Base-by-base conservation (phyloP, 78 protist species). In the slime mould (Dictyostelium discoideum) region DNA sequence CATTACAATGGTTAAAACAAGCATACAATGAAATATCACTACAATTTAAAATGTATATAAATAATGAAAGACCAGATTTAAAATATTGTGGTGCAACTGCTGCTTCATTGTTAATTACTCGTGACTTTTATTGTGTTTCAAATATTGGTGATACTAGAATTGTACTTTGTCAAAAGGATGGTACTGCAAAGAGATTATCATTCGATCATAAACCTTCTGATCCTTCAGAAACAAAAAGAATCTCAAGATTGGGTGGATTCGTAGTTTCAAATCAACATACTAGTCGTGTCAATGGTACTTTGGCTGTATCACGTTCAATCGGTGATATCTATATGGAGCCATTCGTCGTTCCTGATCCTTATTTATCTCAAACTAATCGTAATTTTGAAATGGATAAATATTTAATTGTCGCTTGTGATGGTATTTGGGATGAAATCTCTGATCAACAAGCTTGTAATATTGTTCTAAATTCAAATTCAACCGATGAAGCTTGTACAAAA, bases 381-480 rank as follows among this genome's bases (percentile, higher is more conserved):
- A 78, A 90, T 24, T 7, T 20, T 32, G 20, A 18, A 69, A 6
- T 44, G 13, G 97, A 92, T 67, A 93, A 94, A 26, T 96, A 87
- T 48, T 16, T 97, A 24, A 86, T 98, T 14, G 54, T 98, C 40
- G 99, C 98, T 26, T 98, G 99, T 50, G 99, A 98, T 69, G 99
- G 99, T 16, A 67, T 98, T 80, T 98, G 99, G 99, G 99, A 98
- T 72, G 99, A 97, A 65, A 46, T 98, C 18, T 63, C 84, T 78
- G 97, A 98, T 86, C 94, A 98, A 78, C 83, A 92, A 65, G 98
- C 92, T n/a, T 97, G 96, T 37, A 84, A 39, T 22, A 80, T 95
- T 10, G 98, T 98, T 40, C 0, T 69, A 24, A 26, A 10, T 29
- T 32, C 92, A 0, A 5, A 32, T 11, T 73, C 88, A n/a, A 73